Base-by-base conservation (phyloP, 2,329 filamentous ascomycete species). In the Arthrocladium fulminans region DNA sequence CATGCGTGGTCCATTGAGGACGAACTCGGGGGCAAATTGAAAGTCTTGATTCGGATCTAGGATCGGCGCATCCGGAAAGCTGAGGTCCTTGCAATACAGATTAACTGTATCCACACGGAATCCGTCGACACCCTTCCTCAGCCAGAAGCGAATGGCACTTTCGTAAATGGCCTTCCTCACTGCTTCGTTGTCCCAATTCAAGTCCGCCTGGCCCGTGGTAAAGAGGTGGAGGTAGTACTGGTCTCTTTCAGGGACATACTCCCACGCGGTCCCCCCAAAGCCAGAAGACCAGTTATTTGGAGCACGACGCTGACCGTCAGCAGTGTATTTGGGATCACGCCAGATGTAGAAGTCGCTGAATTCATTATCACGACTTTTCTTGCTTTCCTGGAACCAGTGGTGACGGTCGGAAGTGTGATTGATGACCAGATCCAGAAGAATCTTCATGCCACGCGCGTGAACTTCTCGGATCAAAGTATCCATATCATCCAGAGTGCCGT, bases 151-250 rank as follows among this genome's bases (percentile, higher is more conserved):
- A 76, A 87, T 83, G 1, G 80, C 70, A 7, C 70, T 73, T 24
- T 82, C 73, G 61, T 85, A 84, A 19, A 87, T 77, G 3, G 83
- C 84, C 24, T 73, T 65, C 3, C 84, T 74, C 0, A 79, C 74
- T 20, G 73, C 74, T 0, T 70, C 66, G 49, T 80, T 84, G 58
- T 88, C 82, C 84, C 84, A 89, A 63, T 89, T 89, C 10, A 89
- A 69, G 57, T 89, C 85, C 0, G 85, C 84, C 62, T 88, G 84
- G 52, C 83, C 76, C 4, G 75, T 74, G 6, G 79, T 77, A 61
- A 86, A 89, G 10, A 89, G 71, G 53, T 83, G 79, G 1, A 87
- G 74, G 59, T 85, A 87, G 61, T 86, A 87, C 62, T 88, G 51
- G 10, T 53, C 25, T 2, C 48, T 43, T 3, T 7, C 10, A 25